Base-by-base conservation (phyloP, 2,329 filamentous ascomycete species). In the Penicillium psychrosexuale region DNA sequence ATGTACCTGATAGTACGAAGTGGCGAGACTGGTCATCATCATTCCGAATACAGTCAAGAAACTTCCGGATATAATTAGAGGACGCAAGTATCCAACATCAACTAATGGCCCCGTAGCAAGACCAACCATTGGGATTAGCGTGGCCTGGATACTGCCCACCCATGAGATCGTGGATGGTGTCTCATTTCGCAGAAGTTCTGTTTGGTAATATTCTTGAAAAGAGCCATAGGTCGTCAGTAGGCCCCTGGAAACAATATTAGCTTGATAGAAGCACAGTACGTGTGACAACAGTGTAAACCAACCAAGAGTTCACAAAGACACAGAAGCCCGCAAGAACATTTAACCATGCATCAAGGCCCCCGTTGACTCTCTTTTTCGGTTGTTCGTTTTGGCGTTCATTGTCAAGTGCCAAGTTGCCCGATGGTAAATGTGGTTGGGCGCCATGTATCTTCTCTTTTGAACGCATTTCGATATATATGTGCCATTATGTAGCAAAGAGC, bases 81-180 rank as follows among this genome's bases (percentile, higher is more conserved):
- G 43, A 2, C 72, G 70, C 30, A 78, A 69, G 50, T 77, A 76
- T 5, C 78, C 78, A 4, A 70, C 65, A 63, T 82, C 80, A 55
- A 78, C 79, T 36, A 81, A 51, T 0, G 78, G 78, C 2, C 79
- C 80, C n/a, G 77, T 73, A 9, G 78, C 59, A n/a, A 80, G 67
- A 2, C 78, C 77, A 3, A 76, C 71, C 48, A 76, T 71, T 34
- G 80, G 70, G 22, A 82, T 72, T 15, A 81, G 64, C 49, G 79
- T 78, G 13, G 73, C 72, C 47, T 79, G 77, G 15, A 78, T 63
- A 7, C 76, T 75, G 37, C 78, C 77, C 24, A 80, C 76, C 73
- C 77, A 80, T 17, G 78, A 78, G 53, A 81, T 77, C 3, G 69
- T 46, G n/a, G 76, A 79, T 9, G 75, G 69, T 1, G 70, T 64